phyloP scores from a whole-genome alignment of 306 rosid genomes.

The Cicer bijugum region DNA sequence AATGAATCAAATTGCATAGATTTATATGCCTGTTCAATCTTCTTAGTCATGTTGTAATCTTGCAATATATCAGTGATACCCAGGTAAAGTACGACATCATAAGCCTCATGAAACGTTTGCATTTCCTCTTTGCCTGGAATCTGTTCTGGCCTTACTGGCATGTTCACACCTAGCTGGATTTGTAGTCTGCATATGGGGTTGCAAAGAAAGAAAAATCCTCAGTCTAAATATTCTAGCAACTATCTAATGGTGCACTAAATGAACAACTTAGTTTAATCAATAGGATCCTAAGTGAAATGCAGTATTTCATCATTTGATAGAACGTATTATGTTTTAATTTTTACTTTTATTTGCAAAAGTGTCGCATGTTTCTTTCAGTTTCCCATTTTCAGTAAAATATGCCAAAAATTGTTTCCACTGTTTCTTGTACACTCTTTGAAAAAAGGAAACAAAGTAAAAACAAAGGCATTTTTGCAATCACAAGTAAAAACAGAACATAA shows the following conservation, averaged over 20 bases:
- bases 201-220: not conserved
- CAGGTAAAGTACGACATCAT: slow-evolving; percentile 90
- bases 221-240: slow-evolving; percentile 29
- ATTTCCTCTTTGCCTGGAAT: slow-evolving; percentile 66
- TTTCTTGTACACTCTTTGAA: not conserved
- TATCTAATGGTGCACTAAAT: not conserved
- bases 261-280: not conserved
- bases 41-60: slow-evolving; percentile 90
- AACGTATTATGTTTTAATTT: not conserved
- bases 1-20: slow-evolving; percentile 87
- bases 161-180: slow-evolving; percentile 98
- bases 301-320: not conserved
- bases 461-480: too few species aligned
- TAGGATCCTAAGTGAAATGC: slow-evolving; percentile 22
- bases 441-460: not conserved
- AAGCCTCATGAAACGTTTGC: slow-evolving; percentile 71
- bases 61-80: slow-evolving; percentile 96
- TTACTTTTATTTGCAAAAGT: not conserved
- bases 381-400: not conserved
- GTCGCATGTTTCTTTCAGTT: not conserved
- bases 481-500: not conserved
- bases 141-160: slow-evolving; percentile 97
- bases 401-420: not conserved
- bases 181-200: slow-evolving; percentile 67
- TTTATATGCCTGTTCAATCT: slow-evolving; percentile 88